These are phyloP conservation scores for Bocquillonia castaneifolia DNA, from an alignment of 441 rosid genomes.

Conservation along the genomic window DNA sequence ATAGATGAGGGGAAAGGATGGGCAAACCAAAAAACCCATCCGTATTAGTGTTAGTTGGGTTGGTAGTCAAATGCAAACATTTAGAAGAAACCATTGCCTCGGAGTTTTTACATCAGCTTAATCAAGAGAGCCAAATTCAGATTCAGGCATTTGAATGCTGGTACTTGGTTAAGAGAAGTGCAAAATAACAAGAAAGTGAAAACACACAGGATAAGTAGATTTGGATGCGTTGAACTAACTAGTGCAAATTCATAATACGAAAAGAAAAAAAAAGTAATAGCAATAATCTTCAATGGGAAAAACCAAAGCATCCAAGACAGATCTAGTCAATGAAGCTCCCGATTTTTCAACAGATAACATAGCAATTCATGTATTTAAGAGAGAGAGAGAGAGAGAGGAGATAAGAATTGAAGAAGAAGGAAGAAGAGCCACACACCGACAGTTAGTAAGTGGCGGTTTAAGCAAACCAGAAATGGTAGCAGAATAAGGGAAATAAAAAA, in stretches of 20 bases:
- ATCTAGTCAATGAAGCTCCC: slow-evolving; percentile 8
- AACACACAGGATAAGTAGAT: neutral
- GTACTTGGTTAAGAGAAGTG: too few relatives aligned
- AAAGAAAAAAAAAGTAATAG: too few relatives aligned
- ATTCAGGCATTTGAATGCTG: neutral
- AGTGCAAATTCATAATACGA: too few relatives aligned
- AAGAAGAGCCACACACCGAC: too few relatives aligned
- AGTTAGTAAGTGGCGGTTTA: too few relatives aligned
- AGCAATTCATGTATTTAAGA: too few relatives aligned
- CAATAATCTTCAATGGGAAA: neutral
- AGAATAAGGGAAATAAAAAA: too few relatives aligned
- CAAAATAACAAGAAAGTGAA: neutral
- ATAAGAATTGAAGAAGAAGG: too few relatives aligned
- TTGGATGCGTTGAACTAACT: neutral
- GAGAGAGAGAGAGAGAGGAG: too few relatives aligned
- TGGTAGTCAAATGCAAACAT: too few relatives aligned
- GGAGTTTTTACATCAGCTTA: neutral
- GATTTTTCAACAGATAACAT: neutral
- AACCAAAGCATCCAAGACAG: neutral
- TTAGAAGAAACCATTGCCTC: neutral
- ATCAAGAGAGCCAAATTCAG: neutral
- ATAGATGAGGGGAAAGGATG: neutral
- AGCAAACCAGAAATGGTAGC: too few relatives aligned
- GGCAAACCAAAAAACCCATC: neutral
- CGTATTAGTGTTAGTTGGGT: too few relatives aligned